Evolutionary conservation across 108 stramenopile genomes (phyloP), one percentile per base, ranked within the genome.

Genomic region (Cyclostephanos tholiformis): DNA sequence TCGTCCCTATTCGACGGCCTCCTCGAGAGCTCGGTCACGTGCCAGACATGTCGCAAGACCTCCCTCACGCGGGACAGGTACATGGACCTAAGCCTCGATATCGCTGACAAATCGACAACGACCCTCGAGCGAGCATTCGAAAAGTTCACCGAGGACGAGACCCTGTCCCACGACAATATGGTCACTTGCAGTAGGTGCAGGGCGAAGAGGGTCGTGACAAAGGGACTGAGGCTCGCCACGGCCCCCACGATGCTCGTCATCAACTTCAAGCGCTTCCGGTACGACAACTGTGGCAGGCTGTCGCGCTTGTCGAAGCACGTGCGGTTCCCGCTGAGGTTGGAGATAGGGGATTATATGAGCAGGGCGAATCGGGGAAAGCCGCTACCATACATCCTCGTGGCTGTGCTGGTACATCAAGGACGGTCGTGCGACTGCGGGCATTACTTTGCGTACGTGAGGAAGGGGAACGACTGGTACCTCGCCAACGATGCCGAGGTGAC

Each of bases 71-170:
- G 91, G 67, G 94, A 95, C 69, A 74, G 91, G 44, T 95, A 93
- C 60, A 93, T 95, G 94, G 94, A 95, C 64, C 80, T 95, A 22
- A 88, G 87, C 63, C 71, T 95, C 6, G 91, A 95, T 63, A 91
- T 95, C 57, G 79, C 84, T 55, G 81, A 84, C 67, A 55, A 65
- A 2, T 64, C 84, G 16, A 84, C 91, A 49, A 63, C 60, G 16
- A 87, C 83, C 38, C 61, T 95, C 35, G 73, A 79, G 36, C 82
- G 82, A 63, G 94, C 94, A 22, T 75, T 95, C 36, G 77, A 67
- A 23, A 77, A 91, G 25, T 95, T 92, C 63, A 95, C 91, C 44
- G 76, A 84, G 67, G 79, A 87, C 30, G 94, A 95, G 77, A 71
- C 73, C 23, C 63, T 95, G 25, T 80, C 83, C 27, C 77, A 70